These are phyloP conservation scores for Mallotus repandus DNA, from an alignment of 441 rosid species.

Conservation along the genomic window DNA sequence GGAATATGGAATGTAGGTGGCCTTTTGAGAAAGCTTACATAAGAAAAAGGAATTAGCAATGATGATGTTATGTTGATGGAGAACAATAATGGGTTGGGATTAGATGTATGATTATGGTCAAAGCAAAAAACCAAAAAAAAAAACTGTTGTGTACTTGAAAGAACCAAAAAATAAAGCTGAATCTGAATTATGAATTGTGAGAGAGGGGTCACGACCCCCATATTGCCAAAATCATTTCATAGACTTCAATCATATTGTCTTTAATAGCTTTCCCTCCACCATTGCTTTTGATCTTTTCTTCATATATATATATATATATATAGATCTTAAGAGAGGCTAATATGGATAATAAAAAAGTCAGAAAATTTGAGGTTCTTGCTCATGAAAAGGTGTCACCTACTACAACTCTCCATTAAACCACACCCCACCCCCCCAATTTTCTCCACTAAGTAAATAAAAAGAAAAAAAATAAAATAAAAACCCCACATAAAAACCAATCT, in stretches of 20 bases:
- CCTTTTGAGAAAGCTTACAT: conserved; percentile 44
- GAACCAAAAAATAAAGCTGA: conserved; percentile 35
- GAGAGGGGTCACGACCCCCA: conserved; percentile 25
- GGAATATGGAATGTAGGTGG: conserved; percentile 46
- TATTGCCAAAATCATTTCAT: conserved; percentile 51
- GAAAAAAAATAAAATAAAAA: background rate
- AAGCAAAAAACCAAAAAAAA: conserved; percentile 14
- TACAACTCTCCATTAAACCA: conserved; percentile 38
- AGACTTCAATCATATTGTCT: conserved; percentile 49
- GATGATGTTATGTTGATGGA: conserved; percentile 55
- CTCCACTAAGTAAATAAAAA: conserved; percentile 27
- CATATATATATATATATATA: background rate
- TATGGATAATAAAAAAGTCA: conserved; percentile 24
- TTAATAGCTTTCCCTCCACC: conserved; percentile 26
- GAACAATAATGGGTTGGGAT: conserved; percentile 41
- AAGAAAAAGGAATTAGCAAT: conserved; percentile 42
- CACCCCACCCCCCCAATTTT: conserved; percentile 17
- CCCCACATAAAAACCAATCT: conserved; percentile 25
- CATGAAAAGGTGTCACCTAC: conserved; percentile 30
- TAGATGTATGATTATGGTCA: conserved; percentile 42
- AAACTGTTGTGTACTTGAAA: conserved; percentile 37
- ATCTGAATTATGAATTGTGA: conserved; percentile 28
- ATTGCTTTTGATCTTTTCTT: conserved; percentile 22
- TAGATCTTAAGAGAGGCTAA: conserved; percentile 18
- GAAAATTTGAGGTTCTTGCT: conserved; percentile 42